phyloP scores from a whole-genome alignment of 129 eudicot genomes.

The Arctium minus region DNA sequence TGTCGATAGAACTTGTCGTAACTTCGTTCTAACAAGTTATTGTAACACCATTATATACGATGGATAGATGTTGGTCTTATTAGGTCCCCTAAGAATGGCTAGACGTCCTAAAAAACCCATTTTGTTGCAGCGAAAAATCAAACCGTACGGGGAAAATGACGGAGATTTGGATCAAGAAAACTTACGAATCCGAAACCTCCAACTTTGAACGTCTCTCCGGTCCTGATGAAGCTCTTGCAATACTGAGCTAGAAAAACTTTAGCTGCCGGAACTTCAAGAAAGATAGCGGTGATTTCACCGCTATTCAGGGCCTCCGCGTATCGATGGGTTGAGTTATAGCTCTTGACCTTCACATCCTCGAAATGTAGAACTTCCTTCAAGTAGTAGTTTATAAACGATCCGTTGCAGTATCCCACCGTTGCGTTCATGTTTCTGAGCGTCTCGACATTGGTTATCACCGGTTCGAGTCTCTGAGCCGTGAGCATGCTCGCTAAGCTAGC shows the following conservation, averaged over 20 bases:
- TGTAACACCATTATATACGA: background rate
- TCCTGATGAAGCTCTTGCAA: constrained; percentile 38
- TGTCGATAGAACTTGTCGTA: too few relatives aligned
- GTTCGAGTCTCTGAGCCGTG: constrained; percentile 50
- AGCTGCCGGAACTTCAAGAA: constrained; percentile 45
- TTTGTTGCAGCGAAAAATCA: background rate
- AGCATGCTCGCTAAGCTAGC: constrained; percentile 67
- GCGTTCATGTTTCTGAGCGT: constrained; percentile 33
- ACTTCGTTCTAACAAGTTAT: too few relatives aligned
- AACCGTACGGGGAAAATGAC: background rate
- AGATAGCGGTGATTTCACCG: constrained; percentile 41
- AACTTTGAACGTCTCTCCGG: constrained; percentile 44
- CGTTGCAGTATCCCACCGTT: constrained; percentile 35
- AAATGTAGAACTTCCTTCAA: constrained; percentile 24
- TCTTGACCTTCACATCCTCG: background rate
- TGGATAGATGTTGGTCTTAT: background rate
- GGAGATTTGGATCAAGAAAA: background rate
- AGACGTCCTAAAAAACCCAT: background rate
- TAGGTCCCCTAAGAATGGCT: background rate
- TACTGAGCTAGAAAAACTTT: constrained; percentile 60
- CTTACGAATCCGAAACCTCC: constrained; percentile 67
- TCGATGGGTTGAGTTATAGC: constrained; percentile 25
- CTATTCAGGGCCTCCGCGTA: constrained; percentile 34
- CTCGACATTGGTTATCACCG: constrained; percentile 33
- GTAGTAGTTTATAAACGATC: constrained; percentile 30